Evolutionary conservation across 2,329 filamentous ascomycete genomes (phyloP), one percentile per base, ranked within the genome.

Genomic region (Myriosclerotinia scirpicola): DNA sequence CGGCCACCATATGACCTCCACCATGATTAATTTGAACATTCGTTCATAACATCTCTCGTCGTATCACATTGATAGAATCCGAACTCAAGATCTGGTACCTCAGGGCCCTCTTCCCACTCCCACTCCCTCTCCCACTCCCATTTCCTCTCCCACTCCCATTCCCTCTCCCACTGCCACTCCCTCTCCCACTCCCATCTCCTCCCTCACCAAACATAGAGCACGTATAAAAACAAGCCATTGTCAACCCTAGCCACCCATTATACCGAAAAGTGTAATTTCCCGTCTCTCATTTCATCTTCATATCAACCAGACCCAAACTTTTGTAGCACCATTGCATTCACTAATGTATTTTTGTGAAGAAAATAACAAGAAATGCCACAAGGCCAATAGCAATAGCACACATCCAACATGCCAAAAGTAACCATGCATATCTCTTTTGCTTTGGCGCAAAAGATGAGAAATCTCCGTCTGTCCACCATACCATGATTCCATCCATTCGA

Each of bases 401-500:
- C 17, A 67, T 61, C 70, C 72, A 74, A 20, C 67, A 53, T 53
- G 62, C 64, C 26, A 70, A 58, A 26, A 73, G 30, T 14, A 70
- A 61, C 38, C 59, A 59, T 12, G 73, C 71, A 46, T 65, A 67
- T 53, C 64, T 69, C 70, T 76, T 75, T 52, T 75, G 70, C 11
- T 46, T 60, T 53, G 68, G 69, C 4, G 66, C 67, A 59, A 75
- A 75, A 26, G 63, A 60, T 7, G 58, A 67, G 48, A 72, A 69
- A 38, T 73, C 70, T 5, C 73, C 72, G 12, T 69, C 60, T 11
- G 71, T 74, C 66, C 67, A 71, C 71, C 71, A 75, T 9, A 59
- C 17, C 44, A 76, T 70, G 11, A 75, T 38, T 36, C 66, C 62
- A 62, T 76, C 74, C 30, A 76, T 65, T 20, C 62, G 42, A 52